Evolutionary conservation across 176 grass and related monocot species (phyloP).

Genomic region (Oryza glumipatula): DNA sequence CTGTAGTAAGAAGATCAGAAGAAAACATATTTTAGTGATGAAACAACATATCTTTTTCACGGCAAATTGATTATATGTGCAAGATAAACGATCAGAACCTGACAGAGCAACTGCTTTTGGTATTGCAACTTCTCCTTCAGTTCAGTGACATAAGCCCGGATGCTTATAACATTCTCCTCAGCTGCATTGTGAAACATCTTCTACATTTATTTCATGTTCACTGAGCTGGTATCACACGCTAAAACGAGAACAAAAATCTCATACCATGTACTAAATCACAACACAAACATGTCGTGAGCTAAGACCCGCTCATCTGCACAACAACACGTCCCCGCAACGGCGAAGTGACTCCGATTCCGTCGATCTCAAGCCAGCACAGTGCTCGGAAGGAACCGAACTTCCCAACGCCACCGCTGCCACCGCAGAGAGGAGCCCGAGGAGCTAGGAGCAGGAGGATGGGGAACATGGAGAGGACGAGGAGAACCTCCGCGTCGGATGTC

Average conservation of each 20-base stretch:
- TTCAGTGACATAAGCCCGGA: slow-evolving; percentile 88
- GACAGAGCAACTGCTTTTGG: slow-evolving; percentile 89
- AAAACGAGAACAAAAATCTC: neutral
- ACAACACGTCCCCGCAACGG: neutral
- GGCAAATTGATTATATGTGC: neutral
- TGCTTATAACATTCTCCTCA: slow-evolving; percentile 84
- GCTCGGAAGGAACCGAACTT: neutral
- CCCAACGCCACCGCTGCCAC: neutral
- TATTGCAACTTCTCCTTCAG: slow-evolving; percentile 94
- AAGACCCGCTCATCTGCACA: neutral
- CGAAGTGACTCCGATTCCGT: neutral
- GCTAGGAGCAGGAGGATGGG: slow-evolving; percentile 35
- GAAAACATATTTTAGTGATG: slow-evolving; percentile 33
- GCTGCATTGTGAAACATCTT: slow-evolving; percentile 98
- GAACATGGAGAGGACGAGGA: slow-evolving; percentile 44
- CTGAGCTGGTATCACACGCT: neutral
- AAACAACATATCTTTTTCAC: neutral
- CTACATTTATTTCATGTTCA: slow-evolving; percentile 52
- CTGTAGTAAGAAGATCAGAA: slow-evolving; percentile 39
- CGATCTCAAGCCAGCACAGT: neutral
- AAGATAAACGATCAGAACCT: slow-evolving; percentile 48
- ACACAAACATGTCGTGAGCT: neutral
- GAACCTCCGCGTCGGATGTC: slow-evolving; percentile 9
- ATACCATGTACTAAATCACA: neutral
- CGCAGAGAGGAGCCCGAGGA: slow-evolving; percentile 38